Evolutionary conservation across 441 rosid genomes (phyloP), one percentile per base, ranked within the genome.

Genomic region (Erodium moschatum): DNA sequence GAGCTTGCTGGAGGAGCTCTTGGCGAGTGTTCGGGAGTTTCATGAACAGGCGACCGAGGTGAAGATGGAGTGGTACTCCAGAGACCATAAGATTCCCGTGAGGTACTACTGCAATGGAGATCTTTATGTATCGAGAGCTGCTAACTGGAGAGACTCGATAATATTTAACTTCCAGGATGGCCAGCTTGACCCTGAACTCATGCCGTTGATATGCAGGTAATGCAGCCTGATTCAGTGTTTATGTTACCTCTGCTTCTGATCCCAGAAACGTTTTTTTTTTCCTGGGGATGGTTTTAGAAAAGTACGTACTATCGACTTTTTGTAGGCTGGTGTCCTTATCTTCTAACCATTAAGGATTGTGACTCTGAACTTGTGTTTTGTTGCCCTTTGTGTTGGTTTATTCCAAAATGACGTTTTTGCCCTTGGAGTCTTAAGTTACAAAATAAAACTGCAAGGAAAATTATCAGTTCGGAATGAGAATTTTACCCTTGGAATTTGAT

Each of bases 191-290:
- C 80, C 84, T 19, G 64, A 72, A 44, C 58, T 52, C 35, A 72
- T 75, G 58, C 88, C 90, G 31, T 50, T 65, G 16, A 66, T 72
- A 35, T 81, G 84, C 84, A 82, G 88, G 88, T 86, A 80, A 33
- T 4, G 33, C 33, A 1, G 33, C 33, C 33, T 15, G 8, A 6
- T 64, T 29, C 24, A 8, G 4, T 29, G 33, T 29, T 29, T n/a
- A n/a, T n/a, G n/a, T n/a, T n/a, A n/a, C 33, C 33, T 29, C 33
- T 33, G 38, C 38, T 33, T 33, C 38, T 33, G 38, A 33, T 33
- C 5, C 38, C 6, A 5, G 6, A 33, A 33, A 33, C 38, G 0
- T 1, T 33, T 33, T 33, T 33, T 3, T 33, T 33, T 33, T 33
- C 3, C 48, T 1, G 1, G 31, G 64, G 64, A 33, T 33, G 6